phyloP scores from a whole-genome alignment of 371 early-diverging fungal species.

The Batrachochytrium dendrobatidis region DNA sequence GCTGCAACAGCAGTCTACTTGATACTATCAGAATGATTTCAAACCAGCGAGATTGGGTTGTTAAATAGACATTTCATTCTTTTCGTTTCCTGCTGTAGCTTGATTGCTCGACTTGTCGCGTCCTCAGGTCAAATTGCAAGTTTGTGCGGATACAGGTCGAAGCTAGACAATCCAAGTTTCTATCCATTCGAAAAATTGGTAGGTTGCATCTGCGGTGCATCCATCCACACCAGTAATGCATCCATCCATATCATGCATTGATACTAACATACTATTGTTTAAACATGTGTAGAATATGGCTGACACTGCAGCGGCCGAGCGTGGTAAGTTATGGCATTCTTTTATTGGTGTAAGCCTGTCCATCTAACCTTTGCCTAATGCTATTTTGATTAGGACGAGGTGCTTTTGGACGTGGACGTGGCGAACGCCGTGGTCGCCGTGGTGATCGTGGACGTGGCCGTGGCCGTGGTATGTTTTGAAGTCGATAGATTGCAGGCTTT shows the following conservation, averaged over 20 bases:
- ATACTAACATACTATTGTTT: too few species aligned
- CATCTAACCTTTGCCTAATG: not conserved
- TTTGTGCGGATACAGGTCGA: too few species aligned
- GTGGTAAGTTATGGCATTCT: too few species aligned
- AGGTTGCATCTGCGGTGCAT: not conserved
- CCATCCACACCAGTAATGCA: constrained; percentile 2
- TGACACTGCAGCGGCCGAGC: constrained; percentile 32
- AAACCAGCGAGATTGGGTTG: too few species aligned
- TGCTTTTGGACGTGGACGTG: constrained; percentile 75
- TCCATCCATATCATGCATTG: constrained; percentile 2
- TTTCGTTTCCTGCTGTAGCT: too few species aligned
- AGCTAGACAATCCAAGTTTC: too few species aligned
- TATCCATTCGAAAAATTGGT: too few species aligned
- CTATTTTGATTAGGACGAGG: constrained; percentile 43
- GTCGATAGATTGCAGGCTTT: not conserved
- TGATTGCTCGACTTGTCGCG: too few species aligned
- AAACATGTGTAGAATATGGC: constrained; percentile 12
- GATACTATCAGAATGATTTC: too few species aligned
- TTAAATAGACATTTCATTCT: too few species aligned
- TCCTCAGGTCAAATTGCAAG: too few species aligned
- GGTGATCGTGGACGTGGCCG: constrained; percentile 69
- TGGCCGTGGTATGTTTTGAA: not conserved
- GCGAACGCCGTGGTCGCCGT: constrained; percentile 65
- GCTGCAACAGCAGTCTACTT: too few species aligned
- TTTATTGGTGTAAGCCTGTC: not conserved